These are phyloP conservation scores for Citrus mangshanensis DNA, from an alignment of 345 rosid species.

Conservation along the genomic window DNA sequence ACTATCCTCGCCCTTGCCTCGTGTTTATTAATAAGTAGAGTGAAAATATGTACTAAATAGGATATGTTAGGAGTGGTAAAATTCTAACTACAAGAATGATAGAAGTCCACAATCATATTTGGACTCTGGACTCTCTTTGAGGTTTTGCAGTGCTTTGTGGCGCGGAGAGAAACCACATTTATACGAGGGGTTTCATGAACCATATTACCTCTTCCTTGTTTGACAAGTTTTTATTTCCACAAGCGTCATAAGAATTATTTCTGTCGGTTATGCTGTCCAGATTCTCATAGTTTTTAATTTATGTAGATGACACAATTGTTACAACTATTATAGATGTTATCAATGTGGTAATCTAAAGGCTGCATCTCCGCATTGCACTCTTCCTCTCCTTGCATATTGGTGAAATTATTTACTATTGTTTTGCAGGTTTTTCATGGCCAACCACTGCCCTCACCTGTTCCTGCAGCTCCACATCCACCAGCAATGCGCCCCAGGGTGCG, in stretches of 20 bases:
- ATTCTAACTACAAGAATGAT: neutral
- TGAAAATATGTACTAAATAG: neutral
- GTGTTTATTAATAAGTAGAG: neutral
- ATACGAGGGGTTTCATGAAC: neutral
- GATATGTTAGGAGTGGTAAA: neutral
- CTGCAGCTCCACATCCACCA: conserved; percentile 87
- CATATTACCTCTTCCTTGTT: neutral
- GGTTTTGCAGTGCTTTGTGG: neutral
- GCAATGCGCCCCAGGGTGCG: conserved; percentile 93
- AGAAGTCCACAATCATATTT: neutral
- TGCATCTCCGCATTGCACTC: neutral
- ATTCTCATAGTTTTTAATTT: neutral
- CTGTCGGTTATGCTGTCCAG: neutral
- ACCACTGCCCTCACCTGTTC: conserved; percentile 63
- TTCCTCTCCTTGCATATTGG: neutral
- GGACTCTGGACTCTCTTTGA: neutral
- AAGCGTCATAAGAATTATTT: too few relatives aligned
- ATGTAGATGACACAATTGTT: neutral
- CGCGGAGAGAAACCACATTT: neutral
- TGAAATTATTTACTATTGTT: conserved; percentile 1
- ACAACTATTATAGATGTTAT: neutral
- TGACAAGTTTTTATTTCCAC: neutral
- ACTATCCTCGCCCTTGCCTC: neutral
- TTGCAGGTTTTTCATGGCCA: conserved; percentile 89
- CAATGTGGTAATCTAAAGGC: neutral